Base-by-base conservation (phyloP, 2,329 filamentous ascomycete genomes). In the Pezicula radicicola region DNA sequence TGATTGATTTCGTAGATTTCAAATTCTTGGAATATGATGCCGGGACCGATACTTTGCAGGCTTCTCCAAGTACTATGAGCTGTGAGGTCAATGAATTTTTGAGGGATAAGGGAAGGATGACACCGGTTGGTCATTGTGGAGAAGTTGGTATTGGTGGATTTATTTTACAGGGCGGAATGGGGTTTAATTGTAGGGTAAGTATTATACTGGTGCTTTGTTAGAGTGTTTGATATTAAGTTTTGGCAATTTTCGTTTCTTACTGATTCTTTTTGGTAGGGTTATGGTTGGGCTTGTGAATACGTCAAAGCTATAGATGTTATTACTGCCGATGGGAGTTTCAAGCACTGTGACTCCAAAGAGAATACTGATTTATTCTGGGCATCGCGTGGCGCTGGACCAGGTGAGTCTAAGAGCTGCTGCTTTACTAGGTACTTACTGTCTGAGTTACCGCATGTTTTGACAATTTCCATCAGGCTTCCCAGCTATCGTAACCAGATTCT, bases 81-180 rank as follows among this genome's bases (percentile, higher is more conserved):
- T 58, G 64, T 19, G 61, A 69, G 59, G 55, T 77, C 10, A 78
- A 77, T 55, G 58, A 49, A 4, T 67, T 67, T 48, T 61, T 79
- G n/a, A 58, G 45, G 0, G 48, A 52, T 1, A 60, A 69, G 42
- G 74, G 72, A 0, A 63, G 72, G 35, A 71, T 80, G 66, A 81
- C 81, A 56, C 68, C 71, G 0, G 77, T 75, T 1, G 79, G 79
- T 0, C 79, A 82, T 61, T 81, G 78, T 60, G 77, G 78, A 0
- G 77, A 80, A 61, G 79, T 82, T 18, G 79, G 76, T 7, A 57
- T 82, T n/a, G 78, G 78, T 0, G 79, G 79, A 0, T 81, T 81
- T 55, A 60, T 81, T 18, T 61, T 82, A 13, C 78, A 81, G 56
- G 79, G 79, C 0, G 79, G 79, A 1, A 80, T 81, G 76, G 79